Conservation (phyloP, 73 alveolate species). For the Blepharisma japonicum region DNA sequence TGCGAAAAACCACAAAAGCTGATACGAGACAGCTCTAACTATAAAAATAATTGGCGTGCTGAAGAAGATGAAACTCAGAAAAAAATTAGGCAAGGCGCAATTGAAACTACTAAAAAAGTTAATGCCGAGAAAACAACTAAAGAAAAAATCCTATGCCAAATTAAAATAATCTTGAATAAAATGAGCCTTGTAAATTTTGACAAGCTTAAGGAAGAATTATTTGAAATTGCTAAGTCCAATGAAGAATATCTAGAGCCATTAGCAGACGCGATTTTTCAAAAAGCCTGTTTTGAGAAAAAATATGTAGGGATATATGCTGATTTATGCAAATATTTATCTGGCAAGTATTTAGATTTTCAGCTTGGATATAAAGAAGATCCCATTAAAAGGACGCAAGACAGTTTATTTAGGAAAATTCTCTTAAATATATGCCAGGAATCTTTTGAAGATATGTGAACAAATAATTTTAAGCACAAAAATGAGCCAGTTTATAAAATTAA, state of each 20-base stretch:
- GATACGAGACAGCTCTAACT: no score
- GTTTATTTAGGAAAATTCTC: not conserved
- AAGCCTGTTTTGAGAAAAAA: conserved; percentile 40
- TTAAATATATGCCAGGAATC: not conserved
- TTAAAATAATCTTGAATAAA: conserved; percentile 29
- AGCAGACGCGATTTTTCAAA: conserved; percentile 23
- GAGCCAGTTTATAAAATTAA: not conserved
- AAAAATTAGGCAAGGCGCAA: no score
- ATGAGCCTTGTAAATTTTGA: conserved; percentile 28
- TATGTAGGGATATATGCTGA: conserved; percentile 23
- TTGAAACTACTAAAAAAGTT: not conserved
- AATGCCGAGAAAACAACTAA: not conserved
- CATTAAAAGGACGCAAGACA: not conserved
- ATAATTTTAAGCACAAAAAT: no score
- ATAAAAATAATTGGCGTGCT: no score
- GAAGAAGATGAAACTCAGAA: no score
- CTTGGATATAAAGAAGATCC: not conserved
- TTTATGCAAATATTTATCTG: conserved; percentile 22
- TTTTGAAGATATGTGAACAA: not conserved
- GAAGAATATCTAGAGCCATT: not conserved
- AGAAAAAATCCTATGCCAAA: conserved; percentile 3
- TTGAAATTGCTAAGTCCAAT: conserved; percentile 22
- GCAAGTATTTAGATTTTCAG: not conserved
- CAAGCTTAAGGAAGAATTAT: conserved; percentile 6
- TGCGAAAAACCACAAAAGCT: no score